Conservation (phyloP, 345 rosid genomes). For the Excoecaria cochinchinensis region DNA sequence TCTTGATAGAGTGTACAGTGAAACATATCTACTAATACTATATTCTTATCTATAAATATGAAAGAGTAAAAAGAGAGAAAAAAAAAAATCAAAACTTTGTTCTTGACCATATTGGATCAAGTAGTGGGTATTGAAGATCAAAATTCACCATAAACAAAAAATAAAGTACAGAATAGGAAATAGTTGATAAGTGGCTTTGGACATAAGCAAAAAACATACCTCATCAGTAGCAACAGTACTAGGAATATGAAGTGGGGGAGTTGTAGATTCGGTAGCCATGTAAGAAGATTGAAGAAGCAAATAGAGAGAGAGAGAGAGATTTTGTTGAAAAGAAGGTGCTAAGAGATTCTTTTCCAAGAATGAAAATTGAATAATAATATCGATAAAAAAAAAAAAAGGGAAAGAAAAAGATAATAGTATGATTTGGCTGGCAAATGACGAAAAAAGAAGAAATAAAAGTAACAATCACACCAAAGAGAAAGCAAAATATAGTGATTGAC, state of each 20-base stretch:
- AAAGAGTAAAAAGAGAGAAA: no score
- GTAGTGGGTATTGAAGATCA: no score
- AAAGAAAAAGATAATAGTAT: background rate
- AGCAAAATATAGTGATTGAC: constrained; percentile 15
- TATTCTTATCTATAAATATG: no score
- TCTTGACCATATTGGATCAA: no score
- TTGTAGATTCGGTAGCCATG: constrained; percentile 20
- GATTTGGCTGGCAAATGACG: constrained; percentile 1
- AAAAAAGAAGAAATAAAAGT: background rate
- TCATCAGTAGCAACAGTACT: background rate
- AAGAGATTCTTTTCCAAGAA: background rate
- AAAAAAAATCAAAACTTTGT: no score
- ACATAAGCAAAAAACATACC: constrained; percentile 10
- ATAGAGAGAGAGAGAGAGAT: background rate
- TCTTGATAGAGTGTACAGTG: background rate
- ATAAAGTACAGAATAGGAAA: background rate
- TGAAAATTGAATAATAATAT: background rate
- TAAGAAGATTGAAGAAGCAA: background rate
- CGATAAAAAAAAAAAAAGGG: background rate
- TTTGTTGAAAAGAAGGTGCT: constrained; percentile 3
- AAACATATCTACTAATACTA: no score
- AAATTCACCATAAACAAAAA: background rate
- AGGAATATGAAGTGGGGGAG: constrained; percentile 14
- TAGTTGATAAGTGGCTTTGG: background rate
- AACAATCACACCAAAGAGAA: constrained; percentile 3